Percentiles rank a stretch among this genome's conserved stretches.
phyloP scores from a whole-genome alignment of 2,329 filamentous ascomycete species.

The Aspergillus ibericus region DNA sequence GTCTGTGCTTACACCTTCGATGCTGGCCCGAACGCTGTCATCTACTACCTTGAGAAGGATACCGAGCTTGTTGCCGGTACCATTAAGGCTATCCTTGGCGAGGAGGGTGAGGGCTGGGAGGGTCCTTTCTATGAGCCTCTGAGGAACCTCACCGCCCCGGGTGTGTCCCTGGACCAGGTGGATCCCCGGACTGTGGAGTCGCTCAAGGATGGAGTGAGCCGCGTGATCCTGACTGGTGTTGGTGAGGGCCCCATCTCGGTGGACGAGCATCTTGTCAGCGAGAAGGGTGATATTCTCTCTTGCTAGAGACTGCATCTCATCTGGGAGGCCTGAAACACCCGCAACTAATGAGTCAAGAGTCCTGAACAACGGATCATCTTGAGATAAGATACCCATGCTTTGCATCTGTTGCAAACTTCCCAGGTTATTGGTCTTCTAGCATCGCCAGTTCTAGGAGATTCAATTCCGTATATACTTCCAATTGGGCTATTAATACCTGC shows the following conservation, averaged over 20 bases:
- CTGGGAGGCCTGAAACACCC: background rate
- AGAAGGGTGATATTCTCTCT: slow-evolving; percentile 56
- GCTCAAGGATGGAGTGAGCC: slow-evolving; percentile 76
- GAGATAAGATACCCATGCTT: slow-evolving; percentile 7
- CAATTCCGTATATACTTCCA: background rate
- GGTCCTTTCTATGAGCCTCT: slow-evolving; percentile 58
- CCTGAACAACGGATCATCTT: background rate
- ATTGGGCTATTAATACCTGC: background rate
- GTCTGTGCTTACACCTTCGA: slow-evolving; percentile 97
- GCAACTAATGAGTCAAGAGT: background rate
- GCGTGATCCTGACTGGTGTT: slow-evolving; percentile 87
- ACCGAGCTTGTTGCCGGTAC: slow-evolving; percentile 70
- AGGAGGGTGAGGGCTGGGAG: slow-evolving; percentile 54
- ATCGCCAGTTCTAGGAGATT: background rate
- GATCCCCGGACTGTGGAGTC: slow-evolving; percentile 56
- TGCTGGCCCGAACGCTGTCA: slow-evolving; percentile 92
- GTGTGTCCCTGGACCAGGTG: slow-evolving; percentile 63
- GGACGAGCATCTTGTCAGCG: slow-evolving; percentile 71
- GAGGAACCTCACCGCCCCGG: slow-evolving; percentile 49
- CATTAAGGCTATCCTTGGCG: slow-evolving; percentile 74
- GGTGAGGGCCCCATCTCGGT: slow-evolving; percentile 85
- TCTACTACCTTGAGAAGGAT: slow-evolving; percentile 89
- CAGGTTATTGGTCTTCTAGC: background rate
- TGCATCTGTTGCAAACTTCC: background rate
- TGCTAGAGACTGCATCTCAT: slow-evolving; percentile 4